Evolutionary conservation across 1,284 basidiomycete genomes (phyloP).

Genomic region (Rhodotorula sp.): DNA sequence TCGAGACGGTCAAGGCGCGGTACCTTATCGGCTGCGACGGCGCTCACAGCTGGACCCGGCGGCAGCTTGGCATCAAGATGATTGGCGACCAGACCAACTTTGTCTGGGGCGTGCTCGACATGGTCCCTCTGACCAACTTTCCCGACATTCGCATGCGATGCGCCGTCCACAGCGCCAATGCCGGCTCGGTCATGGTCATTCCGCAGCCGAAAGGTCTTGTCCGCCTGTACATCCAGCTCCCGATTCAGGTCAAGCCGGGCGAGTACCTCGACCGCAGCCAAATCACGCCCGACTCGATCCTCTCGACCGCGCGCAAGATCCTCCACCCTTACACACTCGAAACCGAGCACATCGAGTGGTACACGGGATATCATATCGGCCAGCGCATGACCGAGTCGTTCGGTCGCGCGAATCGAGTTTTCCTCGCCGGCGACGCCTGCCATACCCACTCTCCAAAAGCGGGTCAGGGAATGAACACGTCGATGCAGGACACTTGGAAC

Average conservation of each 20-base stretch:
- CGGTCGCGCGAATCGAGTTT: constrained; percentile 66
- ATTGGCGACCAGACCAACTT: constrained; percentile 66
- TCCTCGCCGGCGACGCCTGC: constrained; percentile 57
- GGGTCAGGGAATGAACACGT: constrained; percentile 70
- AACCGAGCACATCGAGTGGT: constrained; percentile 69
- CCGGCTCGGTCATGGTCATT: constrained; percentile 65
- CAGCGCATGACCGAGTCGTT: constrained; percentile 72
- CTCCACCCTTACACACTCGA: constrained; percentile 67
- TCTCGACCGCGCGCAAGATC: constrained; percentile 64
- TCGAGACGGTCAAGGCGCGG: constrained; percentile 59
- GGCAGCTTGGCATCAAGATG: constrained; percentile 64
- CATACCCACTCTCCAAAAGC: constrained; percentile 81
- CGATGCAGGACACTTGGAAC: constrained; percentile 67
- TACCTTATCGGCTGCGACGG: constrained; percentile 65
- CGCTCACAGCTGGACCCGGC: constrained; percentile 78
- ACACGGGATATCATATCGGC: constrained; percentile 66
- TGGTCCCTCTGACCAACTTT: constrained; percentile 68
- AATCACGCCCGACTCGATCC: constrained; percentile 61
- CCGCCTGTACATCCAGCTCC: constrained; percentile 72
- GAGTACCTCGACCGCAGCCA: constrained; percentile 62
- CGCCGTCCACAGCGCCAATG: constrained; percentile 64
- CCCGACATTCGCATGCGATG: constrained; percentile 74
- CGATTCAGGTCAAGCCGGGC: constrained; percentile 48
- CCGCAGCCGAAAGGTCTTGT: constrained; percentile 66
- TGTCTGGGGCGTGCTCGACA: constrained; percentile 75